phyloP scores from a whole-genome alignment of 192 early-diverging fungal genomes.

The Gryganskiella cystojenkinii region DNA sequence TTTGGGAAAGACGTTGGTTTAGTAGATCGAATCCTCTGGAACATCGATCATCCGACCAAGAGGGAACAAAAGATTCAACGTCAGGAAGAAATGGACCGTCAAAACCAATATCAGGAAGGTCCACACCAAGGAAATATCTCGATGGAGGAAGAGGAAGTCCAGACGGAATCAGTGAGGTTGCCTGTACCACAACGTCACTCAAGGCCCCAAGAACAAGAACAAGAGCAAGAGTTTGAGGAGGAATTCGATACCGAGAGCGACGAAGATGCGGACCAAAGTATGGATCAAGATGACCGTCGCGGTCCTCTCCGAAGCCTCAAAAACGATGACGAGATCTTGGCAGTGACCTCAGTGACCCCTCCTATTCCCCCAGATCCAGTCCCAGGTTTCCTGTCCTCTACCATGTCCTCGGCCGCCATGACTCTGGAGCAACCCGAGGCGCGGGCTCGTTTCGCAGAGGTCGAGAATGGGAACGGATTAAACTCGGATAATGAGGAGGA shows the following conservation, averaged over 20 bases:
- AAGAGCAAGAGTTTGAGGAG: slow-evolving; percentile 27
- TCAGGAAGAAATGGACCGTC: background rate
- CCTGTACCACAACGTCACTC: background rate
- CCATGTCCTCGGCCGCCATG: slow-evolving; percentile 32
- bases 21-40: slow-evolving; percentile 43
- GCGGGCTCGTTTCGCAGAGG: slow-evolving; percentile 21
- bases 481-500: slow-evolving; percentile 22
- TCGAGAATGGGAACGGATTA: slow-evolving; percentile 19
- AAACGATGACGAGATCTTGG: slow-evolving; percentile 13
- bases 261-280: slow-evolving; percentile 6
- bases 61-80: slow-evolving; percentile 13
- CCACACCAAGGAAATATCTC: no score
- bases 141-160: background rate
- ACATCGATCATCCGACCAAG: slow-evolving; percentile 31
- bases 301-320: slow-evolving; percentile 10
- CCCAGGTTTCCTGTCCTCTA: slow-evolving; percentile 20
- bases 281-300: background rate
- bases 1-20: slow-evolving; percentile 37
- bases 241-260: slow-evolving; percentile 52
- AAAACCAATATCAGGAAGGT: background rate
- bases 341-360: slow-evolving; percentile 19
- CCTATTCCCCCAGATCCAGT: slow-evolving; percentile 22
- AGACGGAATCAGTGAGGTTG: background rate
- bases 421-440: slow-evolving; percentile 26
- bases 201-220: background rate